These are phyloP conservation scores for Mycosarcoma maydis DNA, from an alignment of 1,284 basidiomycete genomes.

Conservation along the genomic window DNA sequence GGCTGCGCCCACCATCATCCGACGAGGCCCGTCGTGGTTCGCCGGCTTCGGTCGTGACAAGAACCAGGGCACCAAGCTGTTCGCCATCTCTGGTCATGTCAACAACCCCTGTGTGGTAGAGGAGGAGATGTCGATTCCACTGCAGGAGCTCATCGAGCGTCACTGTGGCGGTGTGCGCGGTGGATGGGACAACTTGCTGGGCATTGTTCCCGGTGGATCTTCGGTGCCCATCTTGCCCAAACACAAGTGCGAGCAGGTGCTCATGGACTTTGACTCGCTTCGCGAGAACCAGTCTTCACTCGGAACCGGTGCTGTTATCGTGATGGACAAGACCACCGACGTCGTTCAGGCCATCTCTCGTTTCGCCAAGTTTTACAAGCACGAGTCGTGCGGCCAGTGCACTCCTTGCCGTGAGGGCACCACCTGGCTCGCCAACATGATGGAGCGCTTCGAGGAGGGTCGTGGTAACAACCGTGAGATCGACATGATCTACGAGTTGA, in stretches of 20 bases:
- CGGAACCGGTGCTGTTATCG: slow-evolving; percentile 96
- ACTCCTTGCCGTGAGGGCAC: slow-evolving; percentile 91
- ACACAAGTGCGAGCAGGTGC: slow-evolving; percentile 65
- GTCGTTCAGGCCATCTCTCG: slow-evolving; percentile 84
- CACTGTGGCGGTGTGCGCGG: slow-evolving; percentile 94
- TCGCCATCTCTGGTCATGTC: slow-evolving; percentile 94
- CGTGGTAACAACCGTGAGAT: slow-evolving; percentile 91
- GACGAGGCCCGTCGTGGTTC: slow-evolving; percentile 92
- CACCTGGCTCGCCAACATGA: slow-evolving; percentile 66
- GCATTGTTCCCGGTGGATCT: slow-evolving; percentile 92
- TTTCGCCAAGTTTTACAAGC: slow-evolving; percentile 80
- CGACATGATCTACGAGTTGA: slow-evolving; percentile 76
- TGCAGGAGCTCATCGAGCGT: slow-evolving; percentile 92
- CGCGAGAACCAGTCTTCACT: slow-evolving; percentile 94
- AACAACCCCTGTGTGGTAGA: slow-evolving; percentile 98
- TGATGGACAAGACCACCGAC: slow-evolving; percentile 98
- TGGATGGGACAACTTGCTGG: slow-evolving; percentile 95
- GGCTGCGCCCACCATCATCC: slow-evolving; percentile 94
- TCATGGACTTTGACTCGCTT: slow-evolving; percentile 97
- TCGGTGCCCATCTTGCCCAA: slow-evolving; percentile 94
- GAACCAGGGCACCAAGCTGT: slow-evolving; percentile 95
- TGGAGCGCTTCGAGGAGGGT: slow-evolving; percentile 77
- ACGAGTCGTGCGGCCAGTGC: slow-evolving; percentile 98
- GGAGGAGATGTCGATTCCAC: slow-evolving; percentile 98
- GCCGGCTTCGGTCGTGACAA: slow-evolving; percentile 88